Evolutionary conservation across 2,329 filamentous ascomycete species (phyloP).

Genomic region (Pleurostoma richardsiae): DNA sequence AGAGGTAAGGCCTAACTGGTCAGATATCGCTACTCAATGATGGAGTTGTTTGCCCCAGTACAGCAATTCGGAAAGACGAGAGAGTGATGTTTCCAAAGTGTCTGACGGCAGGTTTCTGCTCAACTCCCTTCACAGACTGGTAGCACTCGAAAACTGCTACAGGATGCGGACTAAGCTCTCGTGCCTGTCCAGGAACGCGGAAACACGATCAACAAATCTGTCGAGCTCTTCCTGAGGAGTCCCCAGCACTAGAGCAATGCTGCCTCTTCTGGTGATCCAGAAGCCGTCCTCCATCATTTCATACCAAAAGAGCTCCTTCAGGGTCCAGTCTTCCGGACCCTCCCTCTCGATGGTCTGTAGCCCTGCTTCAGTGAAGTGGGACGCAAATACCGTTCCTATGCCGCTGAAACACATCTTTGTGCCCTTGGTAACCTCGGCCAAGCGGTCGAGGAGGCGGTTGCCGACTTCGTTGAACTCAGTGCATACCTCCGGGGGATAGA

Average conservation of each 20-base stretch:
- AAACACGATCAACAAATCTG: conserved; percentile 11
- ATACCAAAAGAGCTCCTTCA: conserved; percentile 17
- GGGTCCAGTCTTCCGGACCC: conserved; percentile 9
- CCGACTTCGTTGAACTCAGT: conserved; percentile 23
- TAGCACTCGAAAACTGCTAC: no score
- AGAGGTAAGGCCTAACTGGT: no score
- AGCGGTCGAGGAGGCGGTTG: conserved; percentile 18
- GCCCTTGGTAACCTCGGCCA: conserved; percentile 23
- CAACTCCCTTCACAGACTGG: no score
- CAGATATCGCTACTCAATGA: no score
- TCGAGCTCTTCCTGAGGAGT: conserved; percentile 14
- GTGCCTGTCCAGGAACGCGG: conserved; percentile 3
- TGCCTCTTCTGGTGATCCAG: conserved; percentile 16
- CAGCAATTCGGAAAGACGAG: no score
- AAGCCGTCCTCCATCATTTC: conserved; percentile 16
- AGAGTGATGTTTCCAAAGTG: no score
- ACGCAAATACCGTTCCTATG: conserved; percentile 26
- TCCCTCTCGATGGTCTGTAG: conserved; percentile 2
- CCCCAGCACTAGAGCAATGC: conserved; percentile 14
- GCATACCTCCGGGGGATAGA: conserved; percentile 27
- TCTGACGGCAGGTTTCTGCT: no score
- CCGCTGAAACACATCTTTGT: conserved; percentile 32
- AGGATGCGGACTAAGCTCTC: background rate
- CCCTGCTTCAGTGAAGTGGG: conserved; percentile 23
- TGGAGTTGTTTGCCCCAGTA: no score